Evolutionary conservation across 306 rosid genomes (phyloP), one percentile per base, ranked within the genome.

Genomic region (Trifolium subterraneum): DNA sequence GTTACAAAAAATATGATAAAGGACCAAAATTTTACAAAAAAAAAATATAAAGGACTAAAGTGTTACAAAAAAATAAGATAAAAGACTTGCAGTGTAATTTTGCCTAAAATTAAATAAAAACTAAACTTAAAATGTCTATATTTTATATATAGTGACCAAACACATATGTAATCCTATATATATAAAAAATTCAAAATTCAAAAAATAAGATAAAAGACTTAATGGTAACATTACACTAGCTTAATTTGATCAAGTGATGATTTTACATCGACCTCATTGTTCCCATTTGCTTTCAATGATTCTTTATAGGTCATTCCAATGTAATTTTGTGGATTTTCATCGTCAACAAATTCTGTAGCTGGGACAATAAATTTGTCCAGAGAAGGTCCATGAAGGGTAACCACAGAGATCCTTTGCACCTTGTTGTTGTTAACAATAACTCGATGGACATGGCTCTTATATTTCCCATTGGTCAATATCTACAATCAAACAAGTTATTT

Each of bases 391-490:
- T 89, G 90, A 64, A 86, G 86, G 8, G 82, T 80, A 7, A 84
- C 89, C 52, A 86, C 73, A 0, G 93, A 80, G 22, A 64, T 77
- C 73, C 90, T 86, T 51, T 81, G 70, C 77, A 76, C 79, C 64
- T 80, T 31, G 65, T 88, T 88, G 19, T 83, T 84, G 41, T 68
- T 78, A 7, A 88, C 86, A 66, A 84, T 63, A 10, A 88, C 93
- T 64, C 89, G 81, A 61, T 88, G 90, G 36, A 84, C 38, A 64
- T 86, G 93, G 25, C 93, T 88, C 79, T 82, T 84, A 39, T 86
- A 84, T 68, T 80, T 86, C 20, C 89, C 90, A 74, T 88, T 88
- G 0, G 87, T 86, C 61, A 88, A 74, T 19, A 86, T 85, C 90
- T 86, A 38, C 16, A 16, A 51, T 50, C 33, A 36, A 54, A 70